A percentile compares a stretch with the other conserved stretches of the same genome.
Evolutionary conservation across 768 basidiomycete species (phyloP).

Genomic region (Macrolepiota fuliginosa): DNA sequence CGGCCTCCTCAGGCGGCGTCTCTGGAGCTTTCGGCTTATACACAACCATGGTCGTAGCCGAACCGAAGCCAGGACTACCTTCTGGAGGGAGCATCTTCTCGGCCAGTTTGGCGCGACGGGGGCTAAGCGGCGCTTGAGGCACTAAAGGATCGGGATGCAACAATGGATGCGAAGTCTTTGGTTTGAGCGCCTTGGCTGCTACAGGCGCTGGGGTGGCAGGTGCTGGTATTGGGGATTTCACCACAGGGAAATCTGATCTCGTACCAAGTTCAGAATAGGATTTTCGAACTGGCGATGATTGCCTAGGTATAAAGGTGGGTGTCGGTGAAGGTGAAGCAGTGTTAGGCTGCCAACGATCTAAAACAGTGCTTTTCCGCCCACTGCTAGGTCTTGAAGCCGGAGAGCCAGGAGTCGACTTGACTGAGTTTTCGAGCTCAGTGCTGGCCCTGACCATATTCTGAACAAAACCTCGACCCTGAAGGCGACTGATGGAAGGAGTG

Average conservation of each 20-base stretch:
- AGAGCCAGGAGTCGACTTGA: slow-evolving; percentile 28
- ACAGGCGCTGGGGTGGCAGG: slow-evolving; percentile 1
- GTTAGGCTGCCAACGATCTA: slow-evolving; percentile 68
- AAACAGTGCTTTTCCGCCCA: slow-evolving; percentile 50
- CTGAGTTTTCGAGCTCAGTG: slow-evolving; percentile 45
- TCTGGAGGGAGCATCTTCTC: slow-evolving; percentile 27
- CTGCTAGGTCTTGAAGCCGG: slow-evolving; percentile 28
- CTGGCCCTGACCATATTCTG: slow-evolving; percentile 78
- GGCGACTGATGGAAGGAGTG: slow-evolving; percentile 77
- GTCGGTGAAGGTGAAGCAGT: slow-evolving; percentile 24
- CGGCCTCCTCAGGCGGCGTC: slow-evolving; percentile 45
- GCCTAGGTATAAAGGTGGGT: slow-evolving; percentile 36
- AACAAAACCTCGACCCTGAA: slow-evolving; percentile 86
- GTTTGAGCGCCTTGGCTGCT: slow-evolving; percentile 24
- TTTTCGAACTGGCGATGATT: slow-evolving; percentile 30
- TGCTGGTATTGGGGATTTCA: background rate
- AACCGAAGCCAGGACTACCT: slow-evolving; percentile 51
- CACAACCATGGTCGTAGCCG: slow-evolving; percentile 74
- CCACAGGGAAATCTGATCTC: slow-evolving; percentile 16
- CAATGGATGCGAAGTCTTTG: slow-evolving; percentile 40
- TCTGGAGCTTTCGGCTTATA: slow-evolving; percentile 50
- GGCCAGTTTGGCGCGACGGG: slow-evolving; percentile 16
- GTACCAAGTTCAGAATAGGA: slow-evolving; percentile 28
- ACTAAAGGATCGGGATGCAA: slow-evolving; percentile 18
- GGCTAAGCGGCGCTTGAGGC: slow-evolving; percentile 16